These are phyloP conservation scores for Pichia phayaonensis DNA, from an alignment of 805 yeast species.

Conservation along the genomic window DNA sequence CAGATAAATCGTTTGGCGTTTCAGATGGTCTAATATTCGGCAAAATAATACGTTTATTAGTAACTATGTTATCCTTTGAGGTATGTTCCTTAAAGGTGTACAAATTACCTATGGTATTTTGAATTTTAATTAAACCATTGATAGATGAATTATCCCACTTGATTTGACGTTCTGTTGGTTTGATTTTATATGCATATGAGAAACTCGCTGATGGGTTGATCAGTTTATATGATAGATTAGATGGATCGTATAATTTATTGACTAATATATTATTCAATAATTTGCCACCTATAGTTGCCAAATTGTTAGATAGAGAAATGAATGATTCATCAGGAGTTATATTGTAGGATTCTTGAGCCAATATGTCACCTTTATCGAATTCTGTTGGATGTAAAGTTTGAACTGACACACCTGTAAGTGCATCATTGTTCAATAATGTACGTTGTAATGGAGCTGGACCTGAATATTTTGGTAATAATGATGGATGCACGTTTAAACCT, in stretches of 20 bases:
- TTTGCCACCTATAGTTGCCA: slow-evolving; percentile 58
- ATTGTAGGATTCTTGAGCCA: slow-evolving; percentile 45
- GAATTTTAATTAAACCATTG: neutral
- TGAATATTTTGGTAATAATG: slow-evolving; percentile 69
- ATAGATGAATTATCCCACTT: slow-evolving; percentile 39
- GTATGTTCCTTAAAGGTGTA: slow-evolving; percentile 36
- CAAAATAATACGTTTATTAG: slow-evolving; percentile 38
- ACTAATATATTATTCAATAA: slow-evolving; percentile 41
- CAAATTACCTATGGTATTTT: slow-evolving; percentile 50
- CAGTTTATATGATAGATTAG: slow-evolving; percentile 6
- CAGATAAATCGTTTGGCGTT: neutral
- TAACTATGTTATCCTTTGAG: slow-evolving; percentile 12
- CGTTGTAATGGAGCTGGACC: slow-evolving; percentile 90
- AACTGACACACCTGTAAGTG: slow-evolving; percentile 71
- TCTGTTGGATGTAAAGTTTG: slow-evolving; percentile 85
- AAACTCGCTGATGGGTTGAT: slow-evolving; percentile 25
- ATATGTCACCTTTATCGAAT: slow-evolving; percentile 72
- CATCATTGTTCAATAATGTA: slow-evolving; percentile 59
- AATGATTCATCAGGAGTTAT: slow-evolving; percentile 40
- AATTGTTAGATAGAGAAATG: slow-evolving; percentile 35
- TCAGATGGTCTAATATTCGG: slow-evolving; percentile 27
- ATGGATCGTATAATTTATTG: slow-evolving; percentile 23
- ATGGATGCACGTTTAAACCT: slow-evolving; percentile 90
- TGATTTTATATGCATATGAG: slow-evolving; percentile 55
- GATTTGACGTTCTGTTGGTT: slow-evolving; percentile 34